Conservation (phyloP, 441 rosid species). For the Adansonia grandidieri region DNA sequence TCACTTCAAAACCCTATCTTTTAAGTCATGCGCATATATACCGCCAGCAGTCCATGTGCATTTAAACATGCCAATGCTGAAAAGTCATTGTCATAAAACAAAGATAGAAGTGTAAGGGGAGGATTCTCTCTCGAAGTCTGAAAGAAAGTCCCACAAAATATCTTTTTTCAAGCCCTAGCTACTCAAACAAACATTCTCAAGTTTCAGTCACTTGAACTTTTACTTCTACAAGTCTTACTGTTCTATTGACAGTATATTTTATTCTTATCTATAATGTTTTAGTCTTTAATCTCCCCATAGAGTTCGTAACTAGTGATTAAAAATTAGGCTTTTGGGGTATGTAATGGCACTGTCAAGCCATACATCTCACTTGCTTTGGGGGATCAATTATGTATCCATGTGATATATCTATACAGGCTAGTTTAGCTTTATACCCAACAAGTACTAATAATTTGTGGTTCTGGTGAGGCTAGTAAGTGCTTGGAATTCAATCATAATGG, state of each 20-base stretch:
- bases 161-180: background rate
- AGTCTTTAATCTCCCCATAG: background rate
- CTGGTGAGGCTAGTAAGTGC: background rate
- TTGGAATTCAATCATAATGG: background rate
- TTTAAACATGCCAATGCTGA: background rate
- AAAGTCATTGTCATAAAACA: slow-evolving; percentile 13
- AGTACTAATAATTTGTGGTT: background rate
- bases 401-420: background rate
- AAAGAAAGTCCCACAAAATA: background rate
- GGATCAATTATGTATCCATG: background rate
- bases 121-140: background rate
- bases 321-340: background rate
- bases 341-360: background rate
- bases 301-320: background rate
- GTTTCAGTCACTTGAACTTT: background rate
- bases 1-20: background rate
- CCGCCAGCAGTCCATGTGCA: slow-evolving; percentile 24
- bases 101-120: background rate
- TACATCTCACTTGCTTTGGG: background rate
- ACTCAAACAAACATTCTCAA: background rate
- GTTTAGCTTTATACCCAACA: background rate
- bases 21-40: background rate
- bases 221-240: background rate
- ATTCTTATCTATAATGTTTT: too few relatives aligned
- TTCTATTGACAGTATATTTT: background rate